These are phyloP conservation scores for Ophiocordyceps unilateralis DNA, from an alignment of 2,329 filamentous ascomycete genomes.

Conservation along the genomic window DNA sequence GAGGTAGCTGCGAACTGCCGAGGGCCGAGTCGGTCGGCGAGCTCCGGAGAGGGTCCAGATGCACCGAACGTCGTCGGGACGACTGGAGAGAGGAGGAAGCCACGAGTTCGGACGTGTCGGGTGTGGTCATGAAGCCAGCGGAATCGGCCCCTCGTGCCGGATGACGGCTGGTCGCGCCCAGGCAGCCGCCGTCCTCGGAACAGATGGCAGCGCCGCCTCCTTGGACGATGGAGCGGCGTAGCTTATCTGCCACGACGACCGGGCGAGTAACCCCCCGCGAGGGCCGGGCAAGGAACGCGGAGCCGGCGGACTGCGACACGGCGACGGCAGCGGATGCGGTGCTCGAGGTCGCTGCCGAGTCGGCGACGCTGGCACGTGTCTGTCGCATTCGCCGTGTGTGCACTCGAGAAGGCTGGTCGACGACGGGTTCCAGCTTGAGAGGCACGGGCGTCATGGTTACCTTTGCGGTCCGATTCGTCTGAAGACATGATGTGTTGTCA, in stretches of 20 bases:
- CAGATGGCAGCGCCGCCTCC: constrained; percentile 4
- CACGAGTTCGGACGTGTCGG: constrained; percentile 35
- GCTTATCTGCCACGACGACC: constrained; percentile 16
- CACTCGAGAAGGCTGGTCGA: constrained; percentile 8
- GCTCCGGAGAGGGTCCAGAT: constrained; percentile 21
- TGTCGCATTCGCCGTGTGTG: constrained; percentile 14
- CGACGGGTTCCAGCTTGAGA: constrained; percentile 9
- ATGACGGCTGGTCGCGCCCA: constrained; percentile 2
- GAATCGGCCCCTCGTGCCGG: neutral
- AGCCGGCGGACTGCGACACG: neutral
- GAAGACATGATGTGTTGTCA: neutral
- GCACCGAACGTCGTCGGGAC: constrained; percentile 21
- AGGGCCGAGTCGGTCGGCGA: constrained; percentile 26
- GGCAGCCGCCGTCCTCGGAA: neutral
- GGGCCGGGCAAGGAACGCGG: neutral
- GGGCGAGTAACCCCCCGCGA: constrained; percentile 11
- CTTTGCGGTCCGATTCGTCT: constrained; percentile 8
- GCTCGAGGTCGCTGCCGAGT: no score
- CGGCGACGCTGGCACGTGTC: constrained; percentile 11
- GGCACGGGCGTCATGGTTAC: constrained; percentile 10
- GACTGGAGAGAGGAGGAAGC: constrained; percentile 13
- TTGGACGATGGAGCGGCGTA: constrained; percentile 16
- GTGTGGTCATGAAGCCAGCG: constrained; percentile 31
- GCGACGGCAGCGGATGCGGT: neutral
- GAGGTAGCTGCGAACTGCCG: constrained; percentile 15